These are phyloP conservation scores for Ogataea corticis DNA, from an alignment of 805 yeast genomes.

Conservation along the genomic window DNA sequence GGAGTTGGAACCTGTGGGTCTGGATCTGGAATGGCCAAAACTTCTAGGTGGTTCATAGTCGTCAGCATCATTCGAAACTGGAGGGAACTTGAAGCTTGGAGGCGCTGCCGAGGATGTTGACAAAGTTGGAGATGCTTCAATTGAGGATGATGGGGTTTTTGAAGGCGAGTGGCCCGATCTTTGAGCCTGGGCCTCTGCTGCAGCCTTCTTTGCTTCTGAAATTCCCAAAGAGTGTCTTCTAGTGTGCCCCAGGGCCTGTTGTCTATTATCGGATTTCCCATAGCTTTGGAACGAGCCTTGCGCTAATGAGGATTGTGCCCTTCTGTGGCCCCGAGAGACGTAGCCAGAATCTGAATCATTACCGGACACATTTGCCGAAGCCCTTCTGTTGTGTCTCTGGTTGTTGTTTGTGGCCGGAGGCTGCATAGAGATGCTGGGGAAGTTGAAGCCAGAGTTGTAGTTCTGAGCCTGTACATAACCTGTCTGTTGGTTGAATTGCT, in stretches of 20 bases:
- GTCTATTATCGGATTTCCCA: slow-evolving; percentile 23
- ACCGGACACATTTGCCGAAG: slow-evolving; percentile 27
- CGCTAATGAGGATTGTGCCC: slow-evolving; percentile 43
- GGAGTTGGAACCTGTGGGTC: slow-evolving; percentile 32
- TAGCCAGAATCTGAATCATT: slow-evolving; percentile 16
- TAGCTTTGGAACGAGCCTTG: slow-evolving; percentile 24
- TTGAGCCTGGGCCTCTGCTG: slow-evolving; percentile 87
- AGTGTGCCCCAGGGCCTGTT: slow-evolving; percentile 63
- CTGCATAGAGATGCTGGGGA: slow-evolving; percentile 26
- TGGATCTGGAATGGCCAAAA: slow-evolving; percentile 28
- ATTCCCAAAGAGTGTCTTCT: slow-evolving; percentile 92
- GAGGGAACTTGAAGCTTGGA: slow-evolving; percentile 58
- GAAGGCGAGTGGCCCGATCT: slow-evolving; percentile 43
- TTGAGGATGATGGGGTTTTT: slow-evolving; percentile 21
- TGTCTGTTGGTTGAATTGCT: slow-evolving; percentile 39
- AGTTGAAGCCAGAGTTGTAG: slow-evolving; percentile 19
- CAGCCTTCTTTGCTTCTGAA: slow-evolving; percentile 92
- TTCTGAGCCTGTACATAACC: slow-evolving; percentile 21
- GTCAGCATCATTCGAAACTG: slow-evolving; percentile 25
- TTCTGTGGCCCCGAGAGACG: slow-evolving; percentile 41
- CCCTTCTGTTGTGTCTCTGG: slow-evolving; percentile 33
- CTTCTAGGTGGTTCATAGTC: slow-evolving; percentile 10
- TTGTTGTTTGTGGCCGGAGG: slow-evolving; percentile 33
- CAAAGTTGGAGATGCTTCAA: slow-evolving; percentile 11
- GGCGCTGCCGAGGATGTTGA: slow-evolving; percentile 21